These are phyloP conservation scores for Penicillium sp. DNA, from an alignment of 2,329 filamentous ascomycete species.

Conservation along the genomic window DNA sequence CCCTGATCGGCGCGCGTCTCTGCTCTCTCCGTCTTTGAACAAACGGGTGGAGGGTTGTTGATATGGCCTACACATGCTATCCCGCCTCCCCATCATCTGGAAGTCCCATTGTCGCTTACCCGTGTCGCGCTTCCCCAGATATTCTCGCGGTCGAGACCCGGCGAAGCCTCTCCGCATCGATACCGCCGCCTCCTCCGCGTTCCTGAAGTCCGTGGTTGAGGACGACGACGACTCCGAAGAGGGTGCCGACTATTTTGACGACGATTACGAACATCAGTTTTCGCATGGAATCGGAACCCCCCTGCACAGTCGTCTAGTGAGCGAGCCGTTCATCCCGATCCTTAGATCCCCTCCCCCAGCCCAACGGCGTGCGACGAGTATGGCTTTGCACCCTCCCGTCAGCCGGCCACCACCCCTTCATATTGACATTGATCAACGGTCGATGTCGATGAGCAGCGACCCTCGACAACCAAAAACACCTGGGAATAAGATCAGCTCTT, in stretches of 20 bases:
- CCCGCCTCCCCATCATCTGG: conserved; percentile 16
- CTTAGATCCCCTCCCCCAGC: conserved; percentile 69
- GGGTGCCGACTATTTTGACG: conserved; percentile 26
- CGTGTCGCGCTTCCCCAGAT: conserved; percentile 32
- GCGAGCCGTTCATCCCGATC: conserved; percentile 54
- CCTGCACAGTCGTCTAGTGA: conserved; percentile 42
- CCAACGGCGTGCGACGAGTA: conserved; percentile 39
- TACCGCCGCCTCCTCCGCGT: conserved; percentile 27
- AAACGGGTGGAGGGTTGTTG: not conserved
- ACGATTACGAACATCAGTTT: conserved; percentile 29
- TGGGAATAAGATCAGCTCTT: conserved; percentile 59
- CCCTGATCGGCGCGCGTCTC: not conserved
- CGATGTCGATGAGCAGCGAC: conserved; percentile 35
- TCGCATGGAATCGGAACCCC: conserved; percentile 38
- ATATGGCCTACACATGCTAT: conserved; percentile 23
- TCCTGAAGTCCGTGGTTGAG: conserved; percentile 22
- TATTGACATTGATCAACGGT: conserved; percentile 41
- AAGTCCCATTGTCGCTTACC: conserved; percentile 28
- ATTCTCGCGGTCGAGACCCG: conserved; percentile 39
- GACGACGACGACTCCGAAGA: conserved; percentile 25
- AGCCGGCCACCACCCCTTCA: conserved; percentile 45
- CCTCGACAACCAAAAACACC: conserved; percentile 51
- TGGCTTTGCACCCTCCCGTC: conserved; percentile 45
- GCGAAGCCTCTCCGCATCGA: conserved; percentile 34
- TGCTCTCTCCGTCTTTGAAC: not conserved